Evolutionary conservation across 768 basidiomycete genomes (phyloP).

Genomic region (Lentinula raphanica): DNA sequence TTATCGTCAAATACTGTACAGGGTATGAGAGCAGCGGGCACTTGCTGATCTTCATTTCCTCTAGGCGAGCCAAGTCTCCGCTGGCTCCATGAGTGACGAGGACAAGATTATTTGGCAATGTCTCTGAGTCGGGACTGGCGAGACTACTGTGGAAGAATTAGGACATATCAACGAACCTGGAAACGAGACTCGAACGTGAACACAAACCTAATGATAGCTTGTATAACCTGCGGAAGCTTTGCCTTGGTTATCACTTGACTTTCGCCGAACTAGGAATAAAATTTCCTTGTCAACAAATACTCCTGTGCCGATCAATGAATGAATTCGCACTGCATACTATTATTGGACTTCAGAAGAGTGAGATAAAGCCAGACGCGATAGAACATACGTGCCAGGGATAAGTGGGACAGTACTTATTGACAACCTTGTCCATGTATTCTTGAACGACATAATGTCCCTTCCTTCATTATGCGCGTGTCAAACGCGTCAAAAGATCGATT

Average conservation of each 20-base stretch:
- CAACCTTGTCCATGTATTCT: conserved; percentile 62
- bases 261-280: conserved; percentile 60
- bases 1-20: not conserved
- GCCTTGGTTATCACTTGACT: conserved; percentile 63
- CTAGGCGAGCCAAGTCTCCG: conserved; percentile 54
- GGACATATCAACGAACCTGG: not conserved
- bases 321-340: conserved; percentile 59
- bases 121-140: conserved; percentile 73
- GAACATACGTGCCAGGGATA: conserved; percentile 67
- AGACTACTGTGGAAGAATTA: conserved; percentile 47
- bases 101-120: conserved; percentile 61
- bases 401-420: conserved; percentile 59
- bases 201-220: conserved; percentile 64
- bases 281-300: not conserved
- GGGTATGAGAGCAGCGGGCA: conserved; percentile 2
- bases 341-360: conserved; percentile 10
- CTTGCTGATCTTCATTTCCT: conserved; percentile 80
- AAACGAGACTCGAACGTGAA: not conserved
- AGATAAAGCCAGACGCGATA: conserved; percentile 9
- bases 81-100: conserved; percentile 59
- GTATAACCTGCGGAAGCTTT: conserved; percentile 68
- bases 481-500: conserved; percentile 8
- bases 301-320: not conserved
- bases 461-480: conserved; percentile 29
- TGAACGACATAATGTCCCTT: conserved; percentile 71